Evolutionary conservation across 2,329 filamentous ascomycete species (phyloP), one percentile per base, ranked within the genome.

Genomic region (Microdochium paspali): DNA sequence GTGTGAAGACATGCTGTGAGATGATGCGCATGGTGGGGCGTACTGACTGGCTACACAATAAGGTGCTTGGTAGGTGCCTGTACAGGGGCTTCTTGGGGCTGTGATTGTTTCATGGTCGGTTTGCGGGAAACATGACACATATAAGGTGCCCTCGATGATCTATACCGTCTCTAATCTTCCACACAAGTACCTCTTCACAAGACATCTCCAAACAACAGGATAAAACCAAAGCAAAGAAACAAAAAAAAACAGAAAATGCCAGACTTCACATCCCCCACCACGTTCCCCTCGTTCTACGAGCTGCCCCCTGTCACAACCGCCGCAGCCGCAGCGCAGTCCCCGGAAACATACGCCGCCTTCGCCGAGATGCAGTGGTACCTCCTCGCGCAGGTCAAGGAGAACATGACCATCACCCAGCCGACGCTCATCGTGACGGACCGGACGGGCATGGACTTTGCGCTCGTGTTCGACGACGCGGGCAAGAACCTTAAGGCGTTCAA

Each of bases 351-450:
- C n/a, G 40, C 46, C 21, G 47, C 46, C 23, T 20, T 45, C n/a
- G 40, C 46, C 21, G 47, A 53, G 10, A 13, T 30, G 26, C 21
- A 32, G 45, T 65, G 65, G 60, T 67, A 51, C 49, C 55, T 63
- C 4, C 47, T 63, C 1, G 60, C 59, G 5, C 58, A 62, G 48
- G 54, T 63, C 50, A 60, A 60, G 32, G 58, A 61, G 50, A 58
- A 62, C 55, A 63, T 63, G 61, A 63, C 72, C 35, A 71, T 76
- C 53, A 74, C 65, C 20, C 69, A 73, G 51, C 72, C 72, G 5
- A 76, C 72, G 3, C 64, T 74, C 1, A 67, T 74, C 46, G 64
- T 66, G 18, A 58, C 61, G 28, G 72, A 76, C 61, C 58, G 63
- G 30, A 51, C 55, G 35, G 60, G 61, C 35, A 53, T 57, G 20